Conservation (phyloP, 257 asterid genomes). For the Lycium ferocissimum region DNA sequence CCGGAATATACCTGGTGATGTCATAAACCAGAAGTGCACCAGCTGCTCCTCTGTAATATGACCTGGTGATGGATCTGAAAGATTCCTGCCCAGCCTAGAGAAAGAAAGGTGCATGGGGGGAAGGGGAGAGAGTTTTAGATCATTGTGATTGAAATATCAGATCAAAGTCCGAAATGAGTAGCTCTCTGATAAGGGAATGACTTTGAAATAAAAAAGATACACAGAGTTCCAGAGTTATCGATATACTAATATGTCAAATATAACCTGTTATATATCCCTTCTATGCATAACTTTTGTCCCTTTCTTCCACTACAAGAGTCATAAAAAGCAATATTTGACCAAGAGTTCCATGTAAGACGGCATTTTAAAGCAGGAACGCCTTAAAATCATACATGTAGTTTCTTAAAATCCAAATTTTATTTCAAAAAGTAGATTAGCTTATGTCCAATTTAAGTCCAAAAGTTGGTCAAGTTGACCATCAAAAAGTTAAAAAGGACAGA, state of each 20-base stretch:
- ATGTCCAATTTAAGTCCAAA: neutral
- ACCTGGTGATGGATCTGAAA: conserved; percentile 37
- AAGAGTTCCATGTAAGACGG: neutral
- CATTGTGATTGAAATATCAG: neutral
- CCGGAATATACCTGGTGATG: conserved; percentile 18
- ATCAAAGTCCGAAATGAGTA: neutral
- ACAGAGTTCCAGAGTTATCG: neutral
- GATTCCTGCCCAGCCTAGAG: conserved; percentile 35
- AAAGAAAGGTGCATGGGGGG: neutral
- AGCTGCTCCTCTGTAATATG: conserved; percentile 35
- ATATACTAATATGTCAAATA: neutral
- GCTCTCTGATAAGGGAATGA: neutral
- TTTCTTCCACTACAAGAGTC: conserved; percentile 19
- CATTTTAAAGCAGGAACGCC: neutral
- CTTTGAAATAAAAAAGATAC: neutral
- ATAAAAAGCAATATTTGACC: neutral
- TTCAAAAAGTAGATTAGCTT: neutral
- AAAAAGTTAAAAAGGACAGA: neutral
- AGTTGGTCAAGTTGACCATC: neutral
- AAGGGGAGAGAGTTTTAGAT: neutral
- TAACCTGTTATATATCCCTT: neutral
- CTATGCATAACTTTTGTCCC: neutral
- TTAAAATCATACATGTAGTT: no score
- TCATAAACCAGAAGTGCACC: conserved; percentile 36
- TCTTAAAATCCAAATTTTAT: neutral